phyloP scores from a whole-genome alignment of 768 basidiomycete species.

The Termitomyces sp. region DNA sequence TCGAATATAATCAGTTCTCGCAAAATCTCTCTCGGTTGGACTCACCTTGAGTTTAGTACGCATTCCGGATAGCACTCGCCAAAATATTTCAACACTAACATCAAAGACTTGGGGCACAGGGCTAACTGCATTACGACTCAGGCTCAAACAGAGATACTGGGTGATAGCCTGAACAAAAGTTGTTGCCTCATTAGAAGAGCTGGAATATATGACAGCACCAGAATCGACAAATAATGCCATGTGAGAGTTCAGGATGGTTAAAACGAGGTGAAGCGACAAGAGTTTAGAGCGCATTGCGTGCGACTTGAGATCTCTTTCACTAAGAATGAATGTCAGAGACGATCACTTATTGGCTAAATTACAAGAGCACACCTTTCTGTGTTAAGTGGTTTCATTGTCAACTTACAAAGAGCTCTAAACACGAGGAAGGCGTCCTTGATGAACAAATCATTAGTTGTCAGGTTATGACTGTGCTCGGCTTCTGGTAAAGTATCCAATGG shows the following conservation, averaged over 20 bases:
- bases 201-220: conserved; percentile 86
- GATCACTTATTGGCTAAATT: not conserved
- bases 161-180: conserved; percentile 91
- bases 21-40: not conserved
- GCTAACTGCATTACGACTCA: conserved; percentile 94
- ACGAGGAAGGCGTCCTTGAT: conserved; percentile 98
- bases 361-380: conserved; percentile 69
- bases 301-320: conserved; percentile 93
- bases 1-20: not conserved
- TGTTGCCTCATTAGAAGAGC: conserved; percentile 81
- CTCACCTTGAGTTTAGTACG: conserved; percentile 91
- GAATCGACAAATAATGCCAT: conserved; percentile 89
- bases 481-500: conserved; percentile 30
- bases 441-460: conserved; percentile 83
- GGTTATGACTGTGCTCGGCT: conserved; percentile 32
- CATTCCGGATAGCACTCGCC: conserved; percentile 92
- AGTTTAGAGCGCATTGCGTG: conserved; percentile 97
- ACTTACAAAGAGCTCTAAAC: conserved; percentile 92
- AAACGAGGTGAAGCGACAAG: conserved; percentile 88
- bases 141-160: conserved; percentile 88
- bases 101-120: conserved; percentile 97
- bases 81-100: conserved; percentile 97
- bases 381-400: conserved; percentile 96
- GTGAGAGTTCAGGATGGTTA: conserved; percentile 88
- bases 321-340: conserved; percentile 20